Conservation (phyloP, 2,329 filamentous ascomycete genomes). For the Arthrobotrys sinensis region DNA sequence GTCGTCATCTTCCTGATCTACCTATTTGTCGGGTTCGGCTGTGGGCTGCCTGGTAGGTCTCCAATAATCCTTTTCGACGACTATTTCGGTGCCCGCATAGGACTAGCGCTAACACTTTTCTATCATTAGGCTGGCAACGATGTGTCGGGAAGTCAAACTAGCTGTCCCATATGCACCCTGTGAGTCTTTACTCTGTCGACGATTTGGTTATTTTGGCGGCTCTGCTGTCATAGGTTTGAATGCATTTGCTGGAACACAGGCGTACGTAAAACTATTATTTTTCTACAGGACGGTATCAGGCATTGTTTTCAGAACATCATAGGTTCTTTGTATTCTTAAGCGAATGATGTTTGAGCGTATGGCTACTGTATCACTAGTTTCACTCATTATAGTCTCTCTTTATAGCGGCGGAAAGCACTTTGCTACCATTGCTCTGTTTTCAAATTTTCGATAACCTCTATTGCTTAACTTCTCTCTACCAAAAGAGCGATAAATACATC, state of each 20-base stretch:
- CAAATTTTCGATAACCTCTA: not conserved
- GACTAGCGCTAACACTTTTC: not conserved
- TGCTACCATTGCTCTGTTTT: not conserved
- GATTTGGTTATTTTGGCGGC: slow-evolving; percentile 4
- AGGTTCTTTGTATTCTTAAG: slow-evolving; percentile 21
- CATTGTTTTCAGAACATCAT: slow-evolving; percentile 7
- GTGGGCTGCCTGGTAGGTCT: slow-evolving; percentile 75
- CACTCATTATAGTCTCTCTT: slow-evolving; percentile 5
- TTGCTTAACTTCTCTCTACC: too few relatives aligned
- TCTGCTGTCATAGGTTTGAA: not conserved
- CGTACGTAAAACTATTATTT: slow-evolving; percentile 15
- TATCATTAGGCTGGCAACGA: slow-evolving; percentile 45
- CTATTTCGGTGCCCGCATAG: too few relatives aligned
- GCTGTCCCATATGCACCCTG: not conserved
- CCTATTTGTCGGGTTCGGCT: slow-evolving; percentile 80
- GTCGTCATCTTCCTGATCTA: slow-evolving; percentile 78
- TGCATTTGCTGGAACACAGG: slow-evolving; percentile 37
- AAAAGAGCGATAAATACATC: too few relatives aligned
- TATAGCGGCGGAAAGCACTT: not conserved
- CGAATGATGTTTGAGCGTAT: slow-evolving; percentile 25
- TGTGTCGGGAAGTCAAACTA: slow-evolving; percentile 34
- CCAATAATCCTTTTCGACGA: not conserved
- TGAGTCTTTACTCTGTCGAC: not conserved
- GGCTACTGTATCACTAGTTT: slow-evolving; percentile 46
- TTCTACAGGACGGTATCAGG: slow-evolving; percentile 10